Evolutionary conservation across 1,284 basidiomycete species (phyloP), one percentile per base, ranked within the genome.

Genomic region (Moniliophthora roreri): DNA sequence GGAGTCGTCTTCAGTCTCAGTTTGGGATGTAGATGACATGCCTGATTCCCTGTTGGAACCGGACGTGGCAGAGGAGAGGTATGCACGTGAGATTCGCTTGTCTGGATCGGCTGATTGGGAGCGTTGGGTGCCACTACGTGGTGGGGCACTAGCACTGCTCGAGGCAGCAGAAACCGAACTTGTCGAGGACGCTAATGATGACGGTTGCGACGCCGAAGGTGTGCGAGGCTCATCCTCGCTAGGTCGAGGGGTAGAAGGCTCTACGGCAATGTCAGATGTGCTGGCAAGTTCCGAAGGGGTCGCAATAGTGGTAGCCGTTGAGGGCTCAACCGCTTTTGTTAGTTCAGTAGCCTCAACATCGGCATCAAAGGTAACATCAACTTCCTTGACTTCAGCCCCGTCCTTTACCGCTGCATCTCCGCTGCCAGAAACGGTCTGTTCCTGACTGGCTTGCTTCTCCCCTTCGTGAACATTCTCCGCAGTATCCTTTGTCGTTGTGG

Each of bases 81-180:
- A 84, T 2, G 73, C 72, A 35, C 85, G 81, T 18, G 84, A 79
- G 48, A 84, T 64, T 54, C 81, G 73, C 53, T 78, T 79, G 64
- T 82, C 81, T 9, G 85, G 86, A 63, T 89, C 87, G 4, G 84
- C 87, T 15, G 89, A 91, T 58, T 88, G 86, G 4, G 89, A 89
- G 20, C 89, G 85, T 32, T 78, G 83, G 44, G 88, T 77, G 46
- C 84, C 77, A 20, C 63, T 54, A 38, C 69, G 61, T 32, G 55
- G 13, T 10, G 39, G 26, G 35, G 34, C 34, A 11, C 28, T 32
- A 20, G 34, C 34, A 11, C 28, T 32, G 28, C 28, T 32, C 28
- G 28, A 32, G 28, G 28, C 6, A 6, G 38, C 48, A 23, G 48
- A 20, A 16, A 23, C 48, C 4, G 48, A 38, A 20, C 9, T 26